Evolutionary conservation across 345 rosid genomes (phyloP).

Genomic region (rapeseed (Brassica napus)): DNA sequence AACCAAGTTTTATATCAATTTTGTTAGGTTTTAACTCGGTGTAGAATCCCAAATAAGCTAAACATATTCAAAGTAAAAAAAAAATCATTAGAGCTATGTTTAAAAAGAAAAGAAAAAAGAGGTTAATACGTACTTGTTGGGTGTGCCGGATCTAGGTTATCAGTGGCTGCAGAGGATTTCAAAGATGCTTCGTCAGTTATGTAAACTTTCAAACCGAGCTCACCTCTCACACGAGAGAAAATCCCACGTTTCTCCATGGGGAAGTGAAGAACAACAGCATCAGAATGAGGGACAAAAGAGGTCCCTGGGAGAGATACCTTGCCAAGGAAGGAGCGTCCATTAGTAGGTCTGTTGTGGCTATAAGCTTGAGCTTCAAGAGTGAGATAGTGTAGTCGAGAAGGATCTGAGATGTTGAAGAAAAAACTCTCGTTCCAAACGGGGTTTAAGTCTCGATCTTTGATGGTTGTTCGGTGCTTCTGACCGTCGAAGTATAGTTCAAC

Average conservation of each 20-base stretch:
- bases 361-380: conserved; percentile 73
- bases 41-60: neutral
- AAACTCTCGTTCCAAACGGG: conserved; percentile 98
- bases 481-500: conserved; percentile 91
- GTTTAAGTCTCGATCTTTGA: conserved; percentile 84
- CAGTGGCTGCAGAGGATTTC: conserved; percentile 56
- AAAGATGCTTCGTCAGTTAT: conserved; percentile 69
- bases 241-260: conserved; percentile 88
- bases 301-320: conserved; percentile 75
- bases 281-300: conserved; percentile 82
- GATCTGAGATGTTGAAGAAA: conserved; percentile 89
- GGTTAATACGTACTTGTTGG: conserved; percentile 28
- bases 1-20: neutral
- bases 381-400: conserved; percentile 75
- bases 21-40: neutral
- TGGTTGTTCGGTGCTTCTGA: conserved; percentile 78
- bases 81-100: neutral
- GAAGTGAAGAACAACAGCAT: conserved; percentile 87
- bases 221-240: conserved; percentile 92
- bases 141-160: conserved; percentile 12
- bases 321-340: conserved; percentile 88
- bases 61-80: neutral
- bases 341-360: conserved; percentile 55
- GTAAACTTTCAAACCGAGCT: conserved; percentile 86
- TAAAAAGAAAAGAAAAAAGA: neutral